Percentiles rank a stretch among this genome's conserved stretches.
phyloP scores from a whole-genome alignment of 495 filamentous ascomycete genomes.

The Opeltia flavorubescens region DNA sequence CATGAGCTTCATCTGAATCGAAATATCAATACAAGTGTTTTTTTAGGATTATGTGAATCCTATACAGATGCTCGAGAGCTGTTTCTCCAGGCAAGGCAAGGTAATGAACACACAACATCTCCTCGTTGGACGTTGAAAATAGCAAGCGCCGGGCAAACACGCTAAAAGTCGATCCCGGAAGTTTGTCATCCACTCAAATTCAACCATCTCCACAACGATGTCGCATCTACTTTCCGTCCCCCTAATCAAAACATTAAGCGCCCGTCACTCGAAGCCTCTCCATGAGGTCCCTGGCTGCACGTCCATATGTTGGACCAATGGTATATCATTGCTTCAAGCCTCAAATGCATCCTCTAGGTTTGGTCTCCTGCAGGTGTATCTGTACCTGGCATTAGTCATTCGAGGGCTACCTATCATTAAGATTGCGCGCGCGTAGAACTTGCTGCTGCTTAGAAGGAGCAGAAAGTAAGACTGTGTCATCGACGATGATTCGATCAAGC shows the following conservation, averaged over 20 bases:
- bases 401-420: slow-evolving; percentile 5
- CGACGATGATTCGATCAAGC: background rate
- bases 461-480: background rate
- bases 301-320: background rate
- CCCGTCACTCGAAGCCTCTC: background rate
- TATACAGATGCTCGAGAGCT: too few relatives aligned
- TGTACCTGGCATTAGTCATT: background rate
- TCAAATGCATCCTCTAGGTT: background rate
- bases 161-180: background rate
- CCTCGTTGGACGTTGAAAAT: background rate
- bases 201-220: too few relatives aligned
- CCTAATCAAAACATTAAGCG: background rate
- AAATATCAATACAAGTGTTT: too few relatives aligned
- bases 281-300: background rate
- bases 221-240: background rate
- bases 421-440: slow-evolving; percentile 8
- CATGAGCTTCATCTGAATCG: too few relatives aligned
- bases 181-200: background rate
- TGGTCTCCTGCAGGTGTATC: background rate
- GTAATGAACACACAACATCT: too few relatives aligned
- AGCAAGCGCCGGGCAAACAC: background rate
- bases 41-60: too few relatives aligned
- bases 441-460: background rate
- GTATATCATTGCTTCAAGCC: background rate
- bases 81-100: too few relatives aligned